These are phyloP conservation scores for Populus deltoides DNA, from an alignment of 345 rosid species.

Conservation along the genomic window DNA sequence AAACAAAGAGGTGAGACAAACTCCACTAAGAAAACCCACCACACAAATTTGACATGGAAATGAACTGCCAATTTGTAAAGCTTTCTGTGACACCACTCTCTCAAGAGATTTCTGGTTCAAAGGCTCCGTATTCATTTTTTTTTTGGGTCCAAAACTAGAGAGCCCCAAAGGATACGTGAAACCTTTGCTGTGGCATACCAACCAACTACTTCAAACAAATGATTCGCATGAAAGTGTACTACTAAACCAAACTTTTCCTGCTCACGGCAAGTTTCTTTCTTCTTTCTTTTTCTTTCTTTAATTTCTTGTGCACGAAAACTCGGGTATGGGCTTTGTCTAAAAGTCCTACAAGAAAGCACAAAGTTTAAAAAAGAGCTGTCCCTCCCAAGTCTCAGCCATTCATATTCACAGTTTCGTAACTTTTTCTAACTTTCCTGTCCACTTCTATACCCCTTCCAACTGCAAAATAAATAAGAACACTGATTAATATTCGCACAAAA, in stretches of 20 bases:
- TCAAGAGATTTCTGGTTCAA: constrained; percentile 63
- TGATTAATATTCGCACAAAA: constrained; percentile 7
- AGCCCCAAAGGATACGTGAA: neutral
- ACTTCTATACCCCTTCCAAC: constrained; percentile 17
- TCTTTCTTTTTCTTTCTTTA: neutral
- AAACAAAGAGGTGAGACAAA: constrained; percentile 79
- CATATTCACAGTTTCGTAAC: neutral
- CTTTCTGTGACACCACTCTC: constrained; percentile 77
- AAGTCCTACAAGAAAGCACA: constrained; percentile 14
- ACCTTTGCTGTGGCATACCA: constrained; percentile 9
- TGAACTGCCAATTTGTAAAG: constrained; percentile 77
- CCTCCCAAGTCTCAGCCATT: constrained; percentile 17
- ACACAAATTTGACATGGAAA: constrained; percentile 91
- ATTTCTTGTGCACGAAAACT: constrained; percentile 1
- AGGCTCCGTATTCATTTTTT: constrained; percentile 43
- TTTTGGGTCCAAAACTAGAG: neutral
- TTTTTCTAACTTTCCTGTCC: constrained; percentile 19
- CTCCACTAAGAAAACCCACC: constrained; percentile 80
- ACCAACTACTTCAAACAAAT: constrained; percentile 12
- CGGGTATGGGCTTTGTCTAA: constrained; percentile 13
- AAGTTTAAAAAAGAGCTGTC: constrained; percentile 15
- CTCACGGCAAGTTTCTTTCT: neutral
- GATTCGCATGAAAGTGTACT: constrained; percentile 27
- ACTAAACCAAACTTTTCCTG: neutral
- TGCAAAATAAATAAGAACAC: constrained; percentile 21